Conservation (phyloP, 495 filamentous ascomycete species). For the Amorphotheca resinae region DNA sequence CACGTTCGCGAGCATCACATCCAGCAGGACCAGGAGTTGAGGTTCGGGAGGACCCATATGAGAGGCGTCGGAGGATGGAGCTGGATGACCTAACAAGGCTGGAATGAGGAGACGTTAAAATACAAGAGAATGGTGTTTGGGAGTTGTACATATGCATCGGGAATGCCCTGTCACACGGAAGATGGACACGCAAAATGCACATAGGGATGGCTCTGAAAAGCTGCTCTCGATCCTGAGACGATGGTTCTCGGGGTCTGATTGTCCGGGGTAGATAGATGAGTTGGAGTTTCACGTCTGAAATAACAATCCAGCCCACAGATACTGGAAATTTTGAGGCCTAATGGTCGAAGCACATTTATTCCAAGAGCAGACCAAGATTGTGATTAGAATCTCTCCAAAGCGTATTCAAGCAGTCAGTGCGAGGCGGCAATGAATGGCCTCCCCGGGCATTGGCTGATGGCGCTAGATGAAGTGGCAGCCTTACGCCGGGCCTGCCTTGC, state of each 20-base stretch:
- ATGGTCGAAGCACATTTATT: too few species aligned
- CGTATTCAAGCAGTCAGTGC: too few species aligned
- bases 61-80: conserved; percentile 21
- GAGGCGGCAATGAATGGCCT: too few species aligned
- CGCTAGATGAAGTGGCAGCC: too few species aligned
- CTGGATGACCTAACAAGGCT: conserved; percentile 35
- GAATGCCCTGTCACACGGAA: not conserved
- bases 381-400: too few species aligned
- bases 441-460: too few species aligned
- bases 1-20: conserved; percentile 29
- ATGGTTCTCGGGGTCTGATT: not conserved
- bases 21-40: conserved; percentile 42
- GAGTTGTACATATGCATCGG: conserved; percentile 9
- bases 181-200: conserved; percentile 1
- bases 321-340: too few species aligned
- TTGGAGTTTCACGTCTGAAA: too few species aligned
- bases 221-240: not conserved
- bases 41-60: conserved; percentile 21
- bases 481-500: too few species aligned
- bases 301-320: too few species aligned
- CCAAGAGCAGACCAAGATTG: too few species aligned
- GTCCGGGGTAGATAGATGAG: not conserved
- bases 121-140: conserved; percentile 15
- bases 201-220: not conserved
- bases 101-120: conserved; percentile 26